Percentiles rank a stretch among this genome's conserved stretches.
phyloP scores from a whole-genome alignment of 2,329 filamentous ascomycete genomes.

The Dactylellina leptospora region DNA sequence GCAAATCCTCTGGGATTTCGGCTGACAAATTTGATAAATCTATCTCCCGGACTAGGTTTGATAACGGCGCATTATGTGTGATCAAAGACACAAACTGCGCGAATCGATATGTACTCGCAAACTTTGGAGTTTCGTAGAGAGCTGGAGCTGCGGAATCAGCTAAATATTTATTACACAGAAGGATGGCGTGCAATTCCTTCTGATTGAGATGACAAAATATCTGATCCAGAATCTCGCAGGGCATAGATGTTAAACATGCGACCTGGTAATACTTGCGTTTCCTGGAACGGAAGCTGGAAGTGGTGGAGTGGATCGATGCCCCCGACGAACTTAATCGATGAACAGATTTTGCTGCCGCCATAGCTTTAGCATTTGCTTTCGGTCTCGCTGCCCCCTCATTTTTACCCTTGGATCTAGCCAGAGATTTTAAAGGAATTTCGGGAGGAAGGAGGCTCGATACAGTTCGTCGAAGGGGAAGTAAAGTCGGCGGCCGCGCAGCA shows the following conservation, averaged over 20 bases:
- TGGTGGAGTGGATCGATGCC: slow-evolving; percentile 55
- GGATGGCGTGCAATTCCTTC: slow-evolving; percentile 54
- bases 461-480: slow-evolving; percentile 33
- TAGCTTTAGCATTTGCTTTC: slow-evolving; percentile 22
- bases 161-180: slow-evolving; percentile 55
- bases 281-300: slow-evolving; percentile 55
- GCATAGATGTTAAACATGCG: slow-evolving; percentile 56
- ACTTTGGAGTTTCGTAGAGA: slow-evolving; percentile 56
- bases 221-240: slow-evolving; percentile 57
- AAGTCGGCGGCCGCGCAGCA: slow-evolving; percentile 12
- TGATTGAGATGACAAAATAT: slow-evolving; percentile 57
- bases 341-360: slow-evolving; percentile 36
- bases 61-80: slow-evolving; percentile 55
- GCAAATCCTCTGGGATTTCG: slow-evolving; percentile 53
- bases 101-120: slow-evolving; percentile 57
- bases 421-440: slow-evolving; percentile 35
- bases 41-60: slow-evolving; percentile 56
- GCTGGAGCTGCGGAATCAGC: slow-evolving; percentile 55
- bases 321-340: slow-evolving; percentile 53
- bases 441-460: slow-evolving; percentile 48
- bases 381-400: slow-evolving; percentile 13
- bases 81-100: slow-evolving; percentile 58
- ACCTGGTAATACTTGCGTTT: slow-evolving; percentile 56
- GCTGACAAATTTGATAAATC: slow-evolving; percentile 53
- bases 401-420: slow-evolving; percentile 33